These are phyloP conservation scores for Phialocephala sp. DNA, from an alignment of 2,329 filamentous ascomycete genomes.

Conservation along the genomic window DNA sequence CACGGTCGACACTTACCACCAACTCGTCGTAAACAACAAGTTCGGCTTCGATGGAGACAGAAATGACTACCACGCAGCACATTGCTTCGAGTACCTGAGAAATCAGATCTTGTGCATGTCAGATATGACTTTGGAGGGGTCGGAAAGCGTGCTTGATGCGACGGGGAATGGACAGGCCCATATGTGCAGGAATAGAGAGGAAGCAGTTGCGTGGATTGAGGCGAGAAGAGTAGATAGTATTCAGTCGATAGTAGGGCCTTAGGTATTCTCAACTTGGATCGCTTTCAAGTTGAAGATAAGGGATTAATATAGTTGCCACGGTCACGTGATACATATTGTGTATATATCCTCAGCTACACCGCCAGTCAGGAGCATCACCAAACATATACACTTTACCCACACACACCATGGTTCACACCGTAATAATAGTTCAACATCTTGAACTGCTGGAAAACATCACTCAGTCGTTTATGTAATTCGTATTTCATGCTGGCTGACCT, in stretches of 20 bases:
- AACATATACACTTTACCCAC: no score
- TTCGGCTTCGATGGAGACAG: conserved; percentile 41
- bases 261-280: neutral
- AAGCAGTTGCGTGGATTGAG: conserved; percentile 44
- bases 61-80: conserved; percentile 40
- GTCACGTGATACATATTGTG: no score
- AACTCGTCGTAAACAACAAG: conserved; percentile 38
- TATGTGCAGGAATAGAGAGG: conserved; percentile 42
- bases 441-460: no score
- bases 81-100: conserved; percentile 45
- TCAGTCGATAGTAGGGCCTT: conserved; percentile 43
- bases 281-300: no score
- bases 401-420: no score
- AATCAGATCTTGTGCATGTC: conserved; percentile 43
- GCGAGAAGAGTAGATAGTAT: conserved; percentile 43
- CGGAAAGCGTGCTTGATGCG: conserved; percentile 34
- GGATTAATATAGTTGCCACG: no score
- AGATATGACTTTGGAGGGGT: conserved; percentile 45
- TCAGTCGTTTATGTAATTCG: neutral
- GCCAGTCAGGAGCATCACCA: no score
- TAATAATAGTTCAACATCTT: neutral
- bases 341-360: no score
- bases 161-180: conserved; percentile 42
- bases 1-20: conserved; percentile 44
- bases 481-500: neutral